A percentile compares a stretch with the other conserved stretches of the same genome.
Conservation (phyloP, 2,329 filamentous ascomycete species). For the Colletotrichum sojae region DNA sequence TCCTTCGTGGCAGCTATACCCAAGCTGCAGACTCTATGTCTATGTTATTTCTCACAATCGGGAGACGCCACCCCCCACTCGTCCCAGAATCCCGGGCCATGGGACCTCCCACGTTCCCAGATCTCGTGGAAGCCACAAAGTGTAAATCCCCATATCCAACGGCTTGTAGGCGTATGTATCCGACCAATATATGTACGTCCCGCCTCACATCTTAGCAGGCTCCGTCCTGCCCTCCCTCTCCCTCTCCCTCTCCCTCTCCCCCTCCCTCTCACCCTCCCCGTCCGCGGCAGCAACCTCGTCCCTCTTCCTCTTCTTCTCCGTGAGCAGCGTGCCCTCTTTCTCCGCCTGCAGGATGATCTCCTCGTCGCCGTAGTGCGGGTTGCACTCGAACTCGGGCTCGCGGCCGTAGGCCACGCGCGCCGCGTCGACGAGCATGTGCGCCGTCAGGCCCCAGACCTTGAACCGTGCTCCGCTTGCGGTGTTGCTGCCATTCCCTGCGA, state of each 20-base stretch:
- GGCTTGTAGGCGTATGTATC: too few species aligned
- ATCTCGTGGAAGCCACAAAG: too few species aligned
- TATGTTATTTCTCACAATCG: conserved; percentile 14
- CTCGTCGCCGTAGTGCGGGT: conserved; percentile 67
- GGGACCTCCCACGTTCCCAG: too few species aligned
- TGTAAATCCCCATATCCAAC: too few species aligned
- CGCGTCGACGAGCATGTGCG: conserved; percentile 88
- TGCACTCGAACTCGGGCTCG: conserved; percentile 87
- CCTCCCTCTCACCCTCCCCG: conserved; percentile 44
- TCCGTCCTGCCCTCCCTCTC: conserved; percentile 41
- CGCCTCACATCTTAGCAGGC: conserved; percentile 37
- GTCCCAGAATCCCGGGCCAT: not conserved
- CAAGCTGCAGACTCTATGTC: conserved; percentile 26
- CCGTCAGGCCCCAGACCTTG: conserved; percentile 96
- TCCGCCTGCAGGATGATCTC: conserved; percentile 62
- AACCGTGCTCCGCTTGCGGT: conserved; percentile 67
- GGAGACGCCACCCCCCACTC: not conserved
- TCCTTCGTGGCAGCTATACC: conserved; percentile 24
- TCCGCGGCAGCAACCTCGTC: conserved; percentile 44
- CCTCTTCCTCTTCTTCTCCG: conserved; percentile 57
- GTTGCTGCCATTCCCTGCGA: too few species aligned
- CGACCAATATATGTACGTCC: not conserved
- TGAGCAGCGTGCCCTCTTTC: conserved; percentile 59
- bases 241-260: too few species aligned
- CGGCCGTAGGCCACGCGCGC: conserved; percentile 86